Evolutionary conservation across 2,329 filamentous ascomycete genomes (phyloP).

Genomic region (Botrytis paeoniae): DNA sequence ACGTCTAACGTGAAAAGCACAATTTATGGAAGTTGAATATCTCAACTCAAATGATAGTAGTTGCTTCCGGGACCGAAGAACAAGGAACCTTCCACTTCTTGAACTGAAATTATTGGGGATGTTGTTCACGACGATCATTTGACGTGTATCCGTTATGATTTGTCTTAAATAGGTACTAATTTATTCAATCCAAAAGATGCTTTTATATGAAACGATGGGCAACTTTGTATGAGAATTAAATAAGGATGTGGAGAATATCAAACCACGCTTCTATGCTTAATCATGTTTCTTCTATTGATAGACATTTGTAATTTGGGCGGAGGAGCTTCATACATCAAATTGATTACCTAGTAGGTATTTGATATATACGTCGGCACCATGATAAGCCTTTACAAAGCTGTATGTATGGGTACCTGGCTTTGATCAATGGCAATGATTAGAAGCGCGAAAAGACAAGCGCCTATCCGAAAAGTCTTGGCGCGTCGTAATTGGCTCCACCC

Average conservation of each 20-base stretch:
- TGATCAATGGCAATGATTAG: neutral
- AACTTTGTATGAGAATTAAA: neutral
- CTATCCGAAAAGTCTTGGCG: conserved; percentile 7
- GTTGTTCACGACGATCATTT: neutral
- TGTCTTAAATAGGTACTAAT: neutral
- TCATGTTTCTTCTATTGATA: neutral
- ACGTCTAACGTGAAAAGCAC: neutral
- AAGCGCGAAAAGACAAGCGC: conserved; percentile 10
- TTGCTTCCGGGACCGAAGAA: neutral
- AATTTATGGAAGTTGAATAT: neutral
- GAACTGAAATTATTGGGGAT: neutral
- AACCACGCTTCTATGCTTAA: neutral
- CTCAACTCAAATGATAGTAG: neutral
- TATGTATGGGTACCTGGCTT: too few species aligned
- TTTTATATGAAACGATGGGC: neutral
- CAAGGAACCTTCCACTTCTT: neutral
- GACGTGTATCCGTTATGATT: neutral
- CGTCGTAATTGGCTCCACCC: conserved; percentile 12
- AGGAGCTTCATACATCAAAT: neutral
- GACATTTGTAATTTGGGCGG: neutral
- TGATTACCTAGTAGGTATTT: neutral
- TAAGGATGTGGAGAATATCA: neutral
- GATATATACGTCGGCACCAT: neutral
- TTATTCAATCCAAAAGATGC: neutral
- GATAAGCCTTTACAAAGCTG: neutral